These are phyloP conservation scores for Phytophthora pseudosyringae DNA, from an alignment of 352 stramenopile genomes.

Conservation along the genomic window DNA sequence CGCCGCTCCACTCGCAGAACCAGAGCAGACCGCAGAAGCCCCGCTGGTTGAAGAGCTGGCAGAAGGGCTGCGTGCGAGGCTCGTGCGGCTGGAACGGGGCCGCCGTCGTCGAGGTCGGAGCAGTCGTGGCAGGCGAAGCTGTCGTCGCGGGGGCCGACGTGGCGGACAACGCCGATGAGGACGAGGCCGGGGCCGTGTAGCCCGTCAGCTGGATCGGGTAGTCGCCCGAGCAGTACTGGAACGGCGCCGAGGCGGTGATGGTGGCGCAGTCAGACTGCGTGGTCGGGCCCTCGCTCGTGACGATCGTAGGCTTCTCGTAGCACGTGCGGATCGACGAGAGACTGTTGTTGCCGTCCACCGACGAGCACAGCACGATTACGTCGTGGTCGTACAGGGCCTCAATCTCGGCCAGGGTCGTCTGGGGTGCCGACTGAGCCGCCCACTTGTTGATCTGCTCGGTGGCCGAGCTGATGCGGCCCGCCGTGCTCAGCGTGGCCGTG, in stretches of 20 bases:
- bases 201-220: constrained; percentile 50
- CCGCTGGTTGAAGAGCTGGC: constrained; percentile 32
- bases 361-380: constrained; percentile 75
- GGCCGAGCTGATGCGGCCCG: constrained; percentile 41
- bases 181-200: constrained; percentile 40
- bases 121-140: constrained; percentile 6
- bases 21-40: constrained; percentile 32
- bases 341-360: constrained; percentile 55
- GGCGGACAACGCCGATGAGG: constrained; percentile 7
- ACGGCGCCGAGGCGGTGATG: constrained; percentile 44
- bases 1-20: constrained; percentile 37
- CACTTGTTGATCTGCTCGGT: constrained; percentile 69
- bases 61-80: constrained; percentile 31
- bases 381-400: constrained; percentile 63
- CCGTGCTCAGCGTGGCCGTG: constrained; percentile 59
- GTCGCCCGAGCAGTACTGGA: constrained; percentile 47
- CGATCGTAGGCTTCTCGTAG: constrained; percentile 51
- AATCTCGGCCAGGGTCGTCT: constrained; percentile 53
- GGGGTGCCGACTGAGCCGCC: constrained; percentile 35
- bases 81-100: constrained; percentile 17
- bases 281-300: constrained; percentile 47
- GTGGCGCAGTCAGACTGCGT: constrained; percentile 59
- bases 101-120: constrained; percentile 4
- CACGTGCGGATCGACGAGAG: constrained; percentile 77
- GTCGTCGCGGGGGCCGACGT: not conserved